Base-by-base conservation (phyloP, 177 flowering plant species). In the Vitis hybrid region DNA sequence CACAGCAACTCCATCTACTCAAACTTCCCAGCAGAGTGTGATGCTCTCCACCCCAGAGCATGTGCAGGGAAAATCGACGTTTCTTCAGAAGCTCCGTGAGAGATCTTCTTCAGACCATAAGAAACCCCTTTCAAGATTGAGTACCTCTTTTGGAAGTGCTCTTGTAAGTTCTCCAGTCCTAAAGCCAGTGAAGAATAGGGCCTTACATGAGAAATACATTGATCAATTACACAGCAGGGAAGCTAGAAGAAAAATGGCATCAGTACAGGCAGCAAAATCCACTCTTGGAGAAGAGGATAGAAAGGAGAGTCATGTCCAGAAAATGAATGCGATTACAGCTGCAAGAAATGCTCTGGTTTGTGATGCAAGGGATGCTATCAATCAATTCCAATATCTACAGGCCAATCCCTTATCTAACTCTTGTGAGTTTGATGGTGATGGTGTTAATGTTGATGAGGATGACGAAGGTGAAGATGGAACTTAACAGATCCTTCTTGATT, bases 161-260 rank as follows among this genome's bases (percentile, higher is more conserved):
- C 77, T 88, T 68, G 65, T 77, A 45, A 93, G 97, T 61, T 97
- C 99, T 34, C 89, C 85, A 2, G 94, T 93, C 61, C 73, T 93
- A 71, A 95, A 95, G 83, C 87, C 69, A 70, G 83, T 95, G 1
- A 91, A 90, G 75, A 89, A 93, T 79, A 78, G 63, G 81, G 86
- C 82, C 15, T 78, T 89, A 71, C 99, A 91, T 73, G 98, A 96
- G 84, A 93, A 88, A 72, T 96, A 89, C 55, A 85, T 96, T 31
- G 94, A 94, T 51, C 91, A 78, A 54, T 75, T 93, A 60, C 97
- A 89, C 65, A 7, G 63, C 49, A 85, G 98, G 77, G 97, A 90
- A 64, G 89, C 89, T 48, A 85, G 78, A 77, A 85, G 94, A 77
- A 80, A 65, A 71, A 80, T 84, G 55, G 85, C 78, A 39, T 66